Percentiles rank a stretch among this genome's conserved stretches.
phyloP scores from a whole-genome alignment of 2,329 filamentous ascomycete genomes.

The Magnaporthales sp. region DNA sequence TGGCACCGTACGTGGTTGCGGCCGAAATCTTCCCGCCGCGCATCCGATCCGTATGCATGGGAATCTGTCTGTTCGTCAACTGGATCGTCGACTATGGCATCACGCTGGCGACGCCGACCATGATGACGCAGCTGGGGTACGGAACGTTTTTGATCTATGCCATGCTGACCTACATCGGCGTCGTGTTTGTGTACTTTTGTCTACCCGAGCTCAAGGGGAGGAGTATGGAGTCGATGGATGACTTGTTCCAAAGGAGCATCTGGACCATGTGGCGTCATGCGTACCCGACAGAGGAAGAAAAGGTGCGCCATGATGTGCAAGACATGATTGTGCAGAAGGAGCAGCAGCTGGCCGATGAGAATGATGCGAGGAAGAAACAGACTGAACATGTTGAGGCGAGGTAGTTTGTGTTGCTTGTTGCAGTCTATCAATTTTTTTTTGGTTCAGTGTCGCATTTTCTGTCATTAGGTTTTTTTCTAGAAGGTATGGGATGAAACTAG shows the following conservation, averaged over 20 bases:
- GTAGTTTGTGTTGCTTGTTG: neutral
- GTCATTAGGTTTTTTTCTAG: neutral
- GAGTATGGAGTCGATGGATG: conserved; percentile 39
- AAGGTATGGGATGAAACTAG: neutral
- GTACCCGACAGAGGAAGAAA: conserved; percentile 21
- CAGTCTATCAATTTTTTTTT: neutral
- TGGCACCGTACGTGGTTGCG: conserved; percentile 15
- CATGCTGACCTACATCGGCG: conserved; percentile 24
- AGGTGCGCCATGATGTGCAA: conserved; percentile 11
- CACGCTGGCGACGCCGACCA: conserved; percentile 19
- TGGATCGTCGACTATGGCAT: conserved; percentile 23
- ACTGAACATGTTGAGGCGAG: neutral
- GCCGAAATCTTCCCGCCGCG: conserved; percentile 21
- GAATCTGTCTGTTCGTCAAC: conserved; percentile 16
- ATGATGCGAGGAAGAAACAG: conserved; percentile 12
- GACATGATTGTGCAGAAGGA: conserved; percentile 2
- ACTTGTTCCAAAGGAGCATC: conserved; percentile 29
- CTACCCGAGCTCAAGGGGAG: conserved; percentile 42
- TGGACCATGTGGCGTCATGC: conserved; percentile 31
- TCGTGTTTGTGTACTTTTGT: conserved; percentile 29
- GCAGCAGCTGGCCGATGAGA: neutral
- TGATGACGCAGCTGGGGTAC: conserved; percentile 27
- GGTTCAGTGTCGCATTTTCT: neutral
- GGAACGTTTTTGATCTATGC: conserved; percentile 26
- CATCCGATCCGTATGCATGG: conserved; percentile 19